A percentile compares a stretch with the other conserved stretches of the same genome.
Conservation (phyloP, 345 rosid genomes). For the Alliaria petiolata region DNA sequence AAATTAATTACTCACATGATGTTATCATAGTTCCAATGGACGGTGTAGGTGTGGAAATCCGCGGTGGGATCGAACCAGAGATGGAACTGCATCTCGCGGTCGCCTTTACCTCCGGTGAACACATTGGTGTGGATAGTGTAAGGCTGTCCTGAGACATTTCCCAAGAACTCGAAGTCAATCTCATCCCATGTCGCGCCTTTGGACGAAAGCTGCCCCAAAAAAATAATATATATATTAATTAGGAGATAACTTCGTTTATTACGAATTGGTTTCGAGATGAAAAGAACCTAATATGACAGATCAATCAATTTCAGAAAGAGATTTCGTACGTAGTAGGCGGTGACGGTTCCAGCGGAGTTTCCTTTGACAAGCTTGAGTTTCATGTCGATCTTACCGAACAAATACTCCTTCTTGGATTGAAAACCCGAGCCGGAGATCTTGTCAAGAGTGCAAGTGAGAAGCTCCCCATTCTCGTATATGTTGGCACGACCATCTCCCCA, state of each 20-base stretch:
- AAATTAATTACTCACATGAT: constrained; percentile 39
- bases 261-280: not conserved
- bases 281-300: not conserved
- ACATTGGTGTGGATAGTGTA: constrained; percentile 64
- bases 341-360: constrained; percentile 41
- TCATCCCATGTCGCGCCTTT: constrained; percentile 48
- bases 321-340: constrained; percentile 43
- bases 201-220: constrained; percentile 50
- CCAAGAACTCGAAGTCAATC: constrained; percentile 72
- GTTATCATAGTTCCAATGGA: constrained; percentile 51
- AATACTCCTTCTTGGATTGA: constrained; percentile 40
- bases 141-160: constrained; percentile 56
- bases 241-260: not conserved
- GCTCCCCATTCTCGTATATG: constrained; percentile 38
- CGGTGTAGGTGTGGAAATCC: constrained; percentile 60
- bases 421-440: constrained; percentile 46
- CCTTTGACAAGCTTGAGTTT: constrained; percentile 51
- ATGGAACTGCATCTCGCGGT: constrained; percentile 59
- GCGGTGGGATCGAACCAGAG: constrained; percentile 64
- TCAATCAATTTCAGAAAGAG: not conserved
- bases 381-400: constrained; percentile 43
- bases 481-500: constrained; percentile 46
- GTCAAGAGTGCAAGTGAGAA: constrained; percentile 44
- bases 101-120: constrained; percentile 53
- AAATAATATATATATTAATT: not conserved